Conservation (phyloP, 805 yeast genomes). For the Blastobotrys muscicola region DNA sequence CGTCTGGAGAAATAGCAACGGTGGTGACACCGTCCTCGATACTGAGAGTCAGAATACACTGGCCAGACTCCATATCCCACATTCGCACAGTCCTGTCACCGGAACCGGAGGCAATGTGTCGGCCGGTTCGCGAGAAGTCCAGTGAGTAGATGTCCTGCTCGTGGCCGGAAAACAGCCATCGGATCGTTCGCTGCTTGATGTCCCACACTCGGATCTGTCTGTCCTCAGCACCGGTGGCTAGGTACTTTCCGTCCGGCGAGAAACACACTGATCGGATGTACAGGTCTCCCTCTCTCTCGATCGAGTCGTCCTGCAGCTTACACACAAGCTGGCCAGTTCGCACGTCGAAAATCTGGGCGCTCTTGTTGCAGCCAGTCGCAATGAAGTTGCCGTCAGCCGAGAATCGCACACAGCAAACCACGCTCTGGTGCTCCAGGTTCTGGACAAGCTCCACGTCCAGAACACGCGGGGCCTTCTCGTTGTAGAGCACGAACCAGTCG, state of each 20-base stretch:
- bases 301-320: slow-evolving; percentile 72
- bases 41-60: slow-evolving; percentile 76
- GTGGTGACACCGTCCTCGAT: slow-evolving; percentile 98
- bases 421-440: slow-evolving; percentile 85
- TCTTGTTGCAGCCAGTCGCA: slow-evolving; percentile 95
- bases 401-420: slow-evolving; percentile 94
- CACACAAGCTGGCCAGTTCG: slow-evolving; percentile 86
- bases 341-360: slow-evolving; percentile 90
- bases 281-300: slow-evolving; percentile 66
- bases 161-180: slow-evolving; percentile 76
- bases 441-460: slow-evolving; percentile 84
- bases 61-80: slow-evolving; percentile 89
- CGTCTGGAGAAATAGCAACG: slow-evolving; percentile 94
- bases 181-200: slow-evolving; percentile 73
- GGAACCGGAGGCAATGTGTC: slow-evolving; percentile 86
- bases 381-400: slow-evolving; percentile 82
- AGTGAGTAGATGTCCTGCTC: slow-evolving; percentile 96
- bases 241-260: slow-evolving; percentile 86
- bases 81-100: slow-evolving; percentile 95
- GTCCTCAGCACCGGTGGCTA: slow-evolving; percentile 86
- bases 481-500: slow-evolving; percentile 83
- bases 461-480: slow-evolving; percentile 68
- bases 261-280: slow-evolving; percentile 94
- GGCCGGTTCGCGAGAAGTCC: slow-evolving; percentile 91
- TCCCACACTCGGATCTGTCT: slow-evolving; percentile 90